Percentiles rank a stretch among this genome's conserved stretches.
Conservation (phyloP, 139 green algal species). For the Desmodesmus armatus region DNA sequence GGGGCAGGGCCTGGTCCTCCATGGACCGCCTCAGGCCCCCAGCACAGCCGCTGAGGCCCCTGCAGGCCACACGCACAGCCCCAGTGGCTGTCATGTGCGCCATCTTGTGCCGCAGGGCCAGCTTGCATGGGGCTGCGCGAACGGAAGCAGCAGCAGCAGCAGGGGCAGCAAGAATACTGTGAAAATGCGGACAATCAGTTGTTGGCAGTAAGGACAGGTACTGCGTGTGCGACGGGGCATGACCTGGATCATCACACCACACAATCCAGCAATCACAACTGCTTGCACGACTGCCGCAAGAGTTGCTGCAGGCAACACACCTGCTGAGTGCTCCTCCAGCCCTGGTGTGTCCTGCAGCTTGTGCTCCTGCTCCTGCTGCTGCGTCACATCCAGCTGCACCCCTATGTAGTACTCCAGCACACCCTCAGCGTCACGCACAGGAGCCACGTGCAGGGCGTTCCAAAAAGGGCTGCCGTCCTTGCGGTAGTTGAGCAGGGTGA, state of each 20-base stretch:
- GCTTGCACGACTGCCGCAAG: neutral
- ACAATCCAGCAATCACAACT: too few species aligned
- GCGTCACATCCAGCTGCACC: constrained; percentile 70
- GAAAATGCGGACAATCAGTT: neutral
- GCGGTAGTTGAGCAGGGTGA: constrained; percentile 75
- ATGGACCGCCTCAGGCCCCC: constrained; percentile 43
- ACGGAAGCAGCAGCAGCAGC: neutral
- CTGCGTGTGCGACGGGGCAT: neutral
- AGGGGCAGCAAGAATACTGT: neutral
- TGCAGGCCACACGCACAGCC: constrained; percentile 60
- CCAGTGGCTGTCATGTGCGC: constrained; percentile 64
- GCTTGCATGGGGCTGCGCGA: constrained; percentile 20
- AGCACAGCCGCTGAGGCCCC: constrained; percentile 42
- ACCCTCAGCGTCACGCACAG: constrained; percentile 62
- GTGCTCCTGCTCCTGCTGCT: neutral
- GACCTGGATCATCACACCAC: too few species aligned
- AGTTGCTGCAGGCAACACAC: neutral
- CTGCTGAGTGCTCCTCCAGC: constrained; percentile 4
- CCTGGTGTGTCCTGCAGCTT: too few species aligned
- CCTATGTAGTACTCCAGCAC: constrained; percentile 72
- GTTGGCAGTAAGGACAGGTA: neutral
- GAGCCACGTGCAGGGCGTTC: constrained; percentile 75
- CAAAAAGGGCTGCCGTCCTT: constrained; percentile 68
- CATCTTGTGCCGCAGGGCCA: constrained; percentile 30
- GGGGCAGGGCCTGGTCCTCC: constrained; percentile 24